These are phyloP conservation scores for Mycena galopus DNA, from an alignment of 768 basidiomycete species.

Conservation along the genomic window DNA sequence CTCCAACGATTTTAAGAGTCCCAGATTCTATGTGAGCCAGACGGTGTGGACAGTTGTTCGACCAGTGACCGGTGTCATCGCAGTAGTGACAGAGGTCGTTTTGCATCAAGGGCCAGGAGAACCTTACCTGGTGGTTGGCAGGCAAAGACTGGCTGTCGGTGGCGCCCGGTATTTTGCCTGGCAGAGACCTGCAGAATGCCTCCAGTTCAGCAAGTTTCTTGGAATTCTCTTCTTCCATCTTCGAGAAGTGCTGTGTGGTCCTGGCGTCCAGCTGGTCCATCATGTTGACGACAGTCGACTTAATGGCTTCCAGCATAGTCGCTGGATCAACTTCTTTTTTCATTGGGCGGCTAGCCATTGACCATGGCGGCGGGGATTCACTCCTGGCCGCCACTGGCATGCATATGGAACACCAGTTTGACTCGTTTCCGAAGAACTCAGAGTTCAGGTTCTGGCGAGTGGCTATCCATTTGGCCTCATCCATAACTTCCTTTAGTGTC, in stretches of 20 bases:
- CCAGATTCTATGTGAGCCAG: background rate
- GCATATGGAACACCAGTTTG: background rate
- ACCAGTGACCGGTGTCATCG: background rate
- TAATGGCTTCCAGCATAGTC: slow-evolving; percentile 4
- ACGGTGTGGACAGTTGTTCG: background rate
- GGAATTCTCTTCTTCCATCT: background rate
- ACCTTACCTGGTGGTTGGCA: background rate
- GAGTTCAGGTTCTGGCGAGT: background rate
- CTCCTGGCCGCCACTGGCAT: too few relatives aligned
- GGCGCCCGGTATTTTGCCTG: background rate
- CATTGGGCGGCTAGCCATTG: background rate
- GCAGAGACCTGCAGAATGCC: slow-evolving; percentile 6
- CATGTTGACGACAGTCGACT: slow-evolving; percentile 10
- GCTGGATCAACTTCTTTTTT: background rate
- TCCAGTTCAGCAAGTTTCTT: background rate
- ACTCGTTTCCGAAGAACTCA: background rate
- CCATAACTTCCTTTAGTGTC: background rate
- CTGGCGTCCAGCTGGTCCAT: background rate
- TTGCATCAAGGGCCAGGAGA: background rate
- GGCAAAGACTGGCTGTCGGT: background rate
- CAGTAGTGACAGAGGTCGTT: slow-evolving; percentile 3
- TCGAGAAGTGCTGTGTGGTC: background rate
- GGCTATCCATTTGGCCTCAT: background rate
- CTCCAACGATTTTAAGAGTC: background rate
- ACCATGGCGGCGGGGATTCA: too few relatives aligned